Base-by-base conservation (phyloP, 768 basidiomycete genomes). In the Tricholoma saponaceum region DNA sequence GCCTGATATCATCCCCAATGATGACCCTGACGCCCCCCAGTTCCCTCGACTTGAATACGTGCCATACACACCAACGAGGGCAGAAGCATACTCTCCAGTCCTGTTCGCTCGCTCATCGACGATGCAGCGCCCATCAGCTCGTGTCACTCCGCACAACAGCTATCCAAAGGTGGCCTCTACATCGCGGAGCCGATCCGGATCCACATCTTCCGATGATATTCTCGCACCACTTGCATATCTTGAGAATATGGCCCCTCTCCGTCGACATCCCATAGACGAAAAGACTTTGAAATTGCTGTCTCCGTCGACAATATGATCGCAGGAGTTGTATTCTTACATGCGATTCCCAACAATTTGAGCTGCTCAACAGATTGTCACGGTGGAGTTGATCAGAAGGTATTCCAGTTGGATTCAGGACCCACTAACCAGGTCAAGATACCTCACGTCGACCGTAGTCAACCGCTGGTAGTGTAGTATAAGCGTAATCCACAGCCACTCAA, bases 211-310 rank as follows among this genome's bases (percentile, higher is more conserved):
- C 22, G 70, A 72, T 52, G 69, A 73, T 51, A 63, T 64, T 49
- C 81, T 90, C 25, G 86, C 86, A 14, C 88, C 88, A 22, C 75
- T 90, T 6, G 76, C 82, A n/a, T 89, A 87, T 68, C 78, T 88
- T 44, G 80, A 87, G 67, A 81, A 80, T 46, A 76, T 82, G 37
- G 78, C 86, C 14, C 84, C 84, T 28, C 80, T 79, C 46, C 82
- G 83, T 64, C 81, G 88, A 54, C 83, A 89, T 62, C 86, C 87
- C 1, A 74, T 86, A 52, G 89, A 90, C 55, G 76, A 79, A 58
- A 77, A 75, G 59, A 69, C 73, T 6, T 69, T 79, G 9, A 76
- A 77, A 71, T 63, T 72, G 39, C 68, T 78, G 47, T 72, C 72
- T 30, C 66, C 70, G 50, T 67, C 61, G 58, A 66, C 62, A 25